Conservation (phyloP, 345 rosid species). For the Litchi chinensis region DNA sequence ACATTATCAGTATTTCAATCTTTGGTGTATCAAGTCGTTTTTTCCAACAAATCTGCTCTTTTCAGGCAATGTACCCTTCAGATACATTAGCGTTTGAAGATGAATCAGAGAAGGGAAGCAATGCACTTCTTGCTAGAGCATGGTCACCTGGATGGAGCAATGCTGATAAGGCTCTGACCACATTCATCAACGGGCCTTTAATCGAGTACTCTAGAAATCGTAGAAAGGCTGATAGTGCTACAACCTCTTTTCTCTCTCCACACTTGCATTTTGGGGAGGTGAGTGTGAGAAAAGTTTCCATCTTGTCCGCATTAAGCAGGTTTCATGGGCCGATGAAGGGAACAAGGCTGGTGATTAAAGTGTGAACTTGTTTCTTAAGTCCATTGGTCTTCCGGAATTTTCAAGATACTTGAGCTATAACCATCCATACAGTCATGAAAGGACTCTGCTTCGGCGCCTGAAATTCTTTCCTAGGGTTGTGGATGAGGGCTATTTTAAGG, state of each 20-base stretch:
- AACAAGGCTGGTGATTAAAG: conserved; percentile 68
- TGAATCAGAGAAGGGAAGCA: conserved; percentile 91
- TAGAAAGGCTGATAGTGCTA: conserved; percentile 93
- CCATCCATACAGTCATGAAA: conserved; percentile 92
- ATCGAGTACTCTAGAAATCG: conserved; percentile 87
- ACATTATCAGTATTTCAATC: too few species aligned
- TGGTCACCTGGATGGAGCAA: conserved; percentile 99
- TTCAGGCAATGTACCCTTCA: conserved; percentile 68
- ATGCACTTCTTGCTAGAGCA: conserved; percentile 95
- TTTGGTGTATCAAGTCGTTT: too few species aligned
- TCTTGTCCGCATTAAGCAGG: conserved; percentile 90
- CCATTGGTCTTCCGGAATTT: conserved; percentile 89
- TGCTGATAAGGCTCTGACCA: conserved; percentile 85
- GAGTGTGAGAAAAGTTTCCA: conserved; percentile 93
- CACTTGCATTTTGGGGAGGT: conserved; percentile 98
- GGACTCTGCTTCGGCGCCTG: conserved; percentile 91
- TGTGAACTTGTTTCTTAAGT: conserved; percentile 87
- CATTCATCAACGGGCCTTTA: conserved; percentile 84
- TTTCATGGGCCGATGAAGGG: conserved; percentile 87
- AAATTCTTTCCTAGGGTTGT: conserved; percentile 94
- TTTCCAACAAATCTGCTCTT: conserved; percentile 4
- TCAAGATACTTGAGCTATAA: conserved; percentile 92
- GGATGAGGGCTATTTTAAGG: conserved; percentile 85
- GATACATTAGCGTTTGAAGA: conserved; percentile 83
- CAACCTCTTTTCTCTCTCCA: conserved; percentile 95